phyloP scores from a whole-genome alignment of 768 basidiomycete species.

The Rhodotorula diobovata region DNA sequence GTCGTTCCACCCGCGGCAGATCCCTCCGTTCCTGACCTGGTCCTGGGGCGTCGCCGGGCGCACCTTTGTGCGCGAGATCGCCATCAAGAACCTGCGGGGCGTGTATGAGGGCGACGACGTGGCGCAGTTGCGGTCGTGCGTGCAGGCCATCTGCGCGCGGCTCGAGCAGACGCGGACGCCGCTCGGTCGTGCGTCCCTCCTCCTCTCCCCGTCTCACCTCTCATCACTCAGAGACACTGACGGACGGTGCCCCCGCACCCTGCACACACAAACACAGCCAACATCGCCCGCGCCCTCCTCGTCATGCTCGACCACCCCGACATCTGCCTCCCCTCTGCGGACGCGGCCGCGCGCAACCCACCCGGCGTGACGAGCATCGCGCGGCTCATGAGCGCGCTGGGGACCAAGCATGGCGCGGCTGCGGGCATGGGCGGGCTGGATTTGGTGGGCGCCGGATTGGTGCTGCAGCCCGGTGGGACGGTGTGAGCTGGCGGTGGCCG shows the following conservation, averaged over 20 bases:
- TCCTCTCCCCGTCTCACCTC: background rate
- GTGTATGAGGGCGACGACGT: background rate
- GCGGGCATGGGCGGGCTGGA: background rate
- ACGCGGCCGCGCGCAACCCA: background rate
- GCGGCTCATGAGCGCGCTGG: background rate
- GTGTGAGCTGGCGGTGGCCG: no score
- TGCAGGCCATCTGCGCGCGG: background rate
- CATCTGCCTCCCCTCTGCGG: background rate
- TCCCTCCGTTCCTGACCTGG: slow-evolving; percentile 10
- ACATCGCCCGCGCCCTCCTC: background rate
- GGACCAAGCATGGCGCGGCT: background rate
- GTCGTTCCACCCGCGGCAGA: slow-evolving; percentile 15
- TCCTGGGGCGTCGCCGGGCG: background rate
- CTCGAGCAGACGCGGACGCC: background rate
- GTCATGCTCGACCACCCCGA: slow-evolving; percentile 5
- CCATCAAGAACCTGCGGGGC: background rate
- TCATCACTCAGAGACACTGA: background rate
- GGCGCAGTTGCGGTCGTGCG: background rate
- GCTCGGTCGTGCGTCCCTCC: slow-evolving; percentile 1
- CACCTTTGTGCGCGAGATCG: background rate
- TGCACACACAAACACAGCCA: background rate
- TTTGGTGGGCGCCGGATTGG: no score
- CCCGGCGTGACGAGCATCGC: background rate
- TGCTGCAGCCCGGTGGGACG: no score
- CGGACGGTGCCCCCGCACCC: background rate